Conservation (phyloP, 768 basidiomycete genomes). For the Calocybe indica region DNA sequence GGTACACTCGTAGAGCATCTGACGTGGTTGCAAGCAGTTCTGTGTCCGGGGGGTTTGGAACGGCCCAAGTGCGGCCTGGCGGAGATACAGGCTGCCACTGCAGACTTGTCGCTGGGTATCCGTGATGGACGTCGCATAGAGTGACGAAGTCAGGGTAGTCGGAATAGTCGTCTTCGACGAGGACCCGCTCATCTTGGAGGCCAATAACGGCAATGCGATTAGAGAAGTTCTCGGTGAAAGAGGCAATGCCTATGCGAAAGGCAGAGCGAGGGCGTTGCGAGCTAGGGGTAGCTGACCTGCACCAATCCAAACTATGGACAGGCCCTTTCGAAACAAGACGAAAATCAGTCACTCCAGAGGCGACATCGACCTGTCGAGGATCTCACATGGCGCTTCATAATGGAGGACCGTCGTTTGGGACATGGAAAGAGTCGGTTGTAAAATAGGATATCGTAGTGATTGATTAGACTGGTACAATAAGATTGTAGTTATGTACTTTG, state of each 20-base stretch:
- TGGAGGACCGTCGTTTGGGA: slow-evolving; percentile 69
- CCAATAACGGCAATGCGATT: slow-evolving; percentile 79
- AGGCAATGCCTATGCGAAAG: slow-evolving; percentile 82
- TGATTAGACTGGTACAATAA: not conserved
- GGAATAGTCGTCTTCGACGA: slow-evolving; percentile 78
- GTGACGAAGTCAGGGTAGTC: slow-evolving; percentile 85
- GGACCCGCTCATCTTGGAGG: slow-evolving; percentile 80
- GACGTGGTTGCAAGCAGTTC: slow-evolving; percentile 93
- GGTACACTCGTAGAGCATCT: slow-evolving; percentile 90
- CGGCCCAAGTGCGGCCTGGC: slow-evolving; percentile 54
- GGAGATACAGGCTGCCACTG: slow-evolving; percentile 88
- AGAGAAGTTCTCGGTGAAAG: slow-evolving; percentile 78
- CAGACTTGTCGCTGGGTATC: slow-evolving; percentile 89
- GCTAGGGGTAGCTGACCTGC: slow-evolving; percentile 72
- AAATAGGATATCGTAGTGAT: not conserved
- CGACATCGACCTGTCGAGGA: not conserved
- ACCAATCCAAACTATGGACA: slow-evolving; percentile 84
- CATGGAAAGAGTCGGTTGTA: slow-evolving; percentile 29
- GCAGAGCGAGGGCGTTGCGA: slow-evolving; percentile 67
- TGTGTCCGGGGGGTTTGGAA: slow-evolving; percentile 52
- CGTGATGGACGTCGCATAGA: slow-evolving; percentile 77
- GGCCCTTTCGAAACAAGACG: slow-evolving; percentile 50
- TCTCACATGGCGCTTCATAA: slow-evolving; percentile 83
- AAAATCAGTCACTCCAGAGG: not conserved
- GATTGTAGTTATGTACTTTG: slow-evolving; percentile 11